Evolutionary conservation across 768 basidiomycete genomes (phyloP).

Genomic region (Hydnum rufescens): DNA sequence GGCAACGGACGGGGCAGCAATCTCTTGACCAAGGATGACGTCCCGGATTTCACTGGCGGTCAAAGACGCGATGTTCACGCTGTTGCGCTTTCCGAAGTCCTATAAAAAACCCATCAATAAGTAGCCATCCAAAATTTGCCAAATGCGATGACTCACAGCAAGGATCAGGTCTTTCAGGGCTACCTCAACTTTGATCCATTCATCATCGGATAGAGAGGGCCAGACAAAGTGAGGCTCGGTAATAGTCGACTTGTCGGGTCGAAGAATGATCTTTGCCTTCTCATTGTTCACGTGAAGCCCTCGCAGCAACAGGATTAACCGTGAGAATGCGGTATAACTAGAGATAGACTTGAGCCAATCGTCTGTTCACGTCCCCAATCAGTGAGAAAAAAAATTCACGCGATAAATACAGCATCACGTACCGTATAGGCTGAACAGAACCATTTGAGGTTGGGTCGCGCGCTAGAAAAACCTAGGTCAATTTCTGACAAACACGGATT

Average conservation of each 20-base stretch:
- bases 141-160: constrained; percentile 29
- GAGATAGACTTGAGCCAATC: constrained; percentile 99
- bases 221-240: constrained; percentile 97
- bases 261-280: constrained; percentile 95
- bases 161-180: constrained; percentile 95
- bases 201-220: constrained; percentile 82
- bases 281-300: constrained; percentile 98
- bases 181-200: constrained; percentile 99
- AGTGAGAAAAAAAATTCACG: neutral
- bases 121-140: neutral
- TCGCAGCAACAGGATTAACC: constrained; percentile 89
- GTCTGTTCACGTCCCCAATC: too few species aligned
- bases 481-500: neutral
- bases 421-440: constrained; percentile 92
- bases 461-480: constrained; percentile 28
- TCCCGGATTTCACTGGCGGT: constrained; percentile 95
- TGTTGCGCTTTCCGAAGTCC: constrained; percentile 98
- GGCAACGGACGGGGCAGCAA: constrained; percentile 80
- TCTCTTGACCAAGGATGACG: constrained; percentile 97
- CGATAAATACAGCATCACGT: constrained; percentile 11
- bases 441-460: constrained; percentile 98
- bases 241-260: constrained; percentile 91
- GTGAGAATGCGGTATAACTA: constrained; percentile 96
- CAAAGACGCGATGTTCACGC: constrained; percentile 93
- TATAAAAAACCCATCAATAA: constrained; percentile 19